Evolutionary conservation across 306 rosid genomes (phyloP).

Genomic region (Malus orientalis): DNA sequence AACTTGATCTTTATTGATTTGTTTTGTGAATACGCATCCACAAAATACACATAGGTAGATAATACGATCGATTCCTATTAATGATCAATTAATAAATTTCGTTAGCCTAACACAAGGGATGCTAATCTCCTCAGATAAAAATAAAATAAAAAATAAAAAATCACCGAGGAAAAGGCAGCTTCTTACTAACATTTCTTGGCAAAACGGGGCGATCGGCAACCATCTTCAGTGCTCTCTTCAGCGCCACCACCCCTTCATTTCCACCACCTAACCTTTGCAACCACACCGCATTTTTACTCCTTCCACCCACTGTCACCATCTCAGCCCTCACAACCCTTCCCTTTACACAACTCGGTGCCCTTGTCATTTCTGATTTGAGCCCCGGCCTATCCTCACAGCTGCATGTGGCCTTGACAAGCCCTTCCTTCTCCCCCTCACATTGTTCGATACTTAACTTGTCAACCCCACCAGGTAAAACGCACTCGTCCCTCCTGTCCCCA

Average conservation of each 20-base stretch:
- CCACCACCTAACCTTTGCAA: conserved; percentile 31
- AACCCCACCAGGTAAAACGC: conserved; percentile 40
- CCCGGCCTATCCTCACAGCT: conserved; percentile 56
- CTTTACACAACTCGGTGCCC: conserved; percentile 32
- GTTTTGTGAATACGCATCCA: neutral
- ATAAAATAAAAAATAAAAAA: too few relatives aligned
- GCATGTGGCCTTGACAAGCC: conserved; percentile 41
- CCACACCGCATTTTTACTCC: conserved; percentile 50
- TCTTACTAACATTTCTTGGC: neutral
- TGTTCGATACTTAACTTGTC: conserved; percentile 35
- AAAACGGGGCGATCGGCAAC: conserved; percentile 25
- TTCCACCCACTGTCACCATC: conserved; percentile 54
- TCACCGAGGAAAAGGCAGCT: too few relatives aligned
- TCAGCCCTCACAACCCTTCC: conserved; percentile 52
- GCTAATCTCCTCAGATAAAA: neutral
- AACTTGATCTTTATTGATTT: neutral
- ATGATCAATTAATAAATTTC: neutral
- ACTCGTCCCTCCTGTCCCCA: conserved; percentile 7
- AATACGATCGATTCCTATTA: neutral
- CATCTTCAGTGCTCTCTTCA: conserved; percentile 42
- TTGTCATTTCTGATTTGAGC: conserved; percentile 38
- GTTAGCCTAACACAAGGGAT: neutral
- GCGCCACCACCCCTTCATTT: conserved; percentile 28
- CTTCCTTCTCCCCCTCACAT: conserved; percentile 24
- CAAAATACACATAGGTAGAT: neutral